Percentiles rank a stretch among this genome's conserved stretches.
phyloP scores from a whole-genome alignment of 2,329 filamentous ascomycete species.

The Neoarthrinium moseri region DNA sequence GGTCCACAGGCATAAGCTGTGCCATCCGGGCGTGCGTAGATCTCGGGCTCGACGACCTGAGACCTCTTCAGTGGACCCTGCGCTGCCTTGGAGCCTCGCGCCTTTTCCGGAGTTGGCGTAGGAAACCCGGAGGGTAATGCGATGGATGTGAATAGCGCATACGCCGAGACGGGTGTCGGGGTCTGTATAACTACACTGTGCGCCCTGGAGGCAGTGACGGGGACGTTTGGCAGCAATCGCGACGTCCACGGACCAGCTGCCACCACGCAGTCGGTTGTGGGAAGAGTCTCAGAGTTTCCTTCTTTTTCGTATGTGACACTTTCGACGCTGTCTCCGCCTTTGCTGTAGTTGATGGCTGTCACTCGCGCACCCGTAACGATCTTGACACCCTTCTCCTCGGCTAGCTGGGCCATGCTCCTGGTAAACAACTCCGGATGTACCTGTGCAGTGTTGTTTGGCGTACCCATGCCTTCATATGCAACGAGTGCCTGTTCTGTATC shows the following conservation, averaged over 20 bases:
- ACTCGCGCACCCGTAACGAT: conserved; percentile 26
- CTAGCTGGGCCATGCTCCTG: conserved; percentile 67
- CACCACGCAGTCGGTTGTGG: conserved; percentile 30
- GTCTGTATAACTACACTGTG: conserved; percentile 45
- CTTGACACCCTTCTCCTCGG: conserved; percentile 54
- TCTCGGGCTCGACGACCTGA: conserved; percentile 64
- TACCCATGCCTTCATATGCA: conserved; percentile 35
- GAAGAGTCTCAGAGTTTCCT: conserved; percentile 17
- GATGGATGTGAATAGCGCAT: conserved; percentile 72
- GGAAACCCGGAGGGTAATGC: conserved; percentile 54
- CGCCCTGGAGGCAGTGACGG: conserved; percentile 39
- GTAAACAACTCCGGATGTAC: conserved; percentile 79
- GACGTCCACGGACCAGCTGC: conserved; percentile 46
- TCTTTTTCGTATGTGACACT: conserved; percentile 16
- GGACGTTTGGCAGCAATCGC: conserved; percentile 39
- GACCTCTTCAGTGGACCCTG: conserved; percentile 21
- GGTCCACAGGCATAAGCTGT: conserved; percentile 74
- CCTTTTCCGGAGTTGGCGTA: conserved; percentile 24
- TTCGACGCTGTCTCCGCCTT: conserved; percentile 17
- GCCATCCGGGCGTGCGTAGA: conserved; percentile 72
- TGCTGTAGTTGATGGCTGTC: conserved; percentile 15
- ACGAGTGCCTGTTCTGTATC: conserved; percentile 47
- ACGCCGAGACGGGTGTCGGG: conserved; percentile 47
- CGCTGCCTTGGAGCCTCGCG: conserved; percentile 8
- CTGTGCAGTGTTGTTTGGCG: conserved; percentile 66